Evolutionary conservation across 2,329 filamentous ascomycete genomes (phyloP), one percentile per base, ranked within the genome.

Genomic region (Cladophialophora bantiana): DNA sequence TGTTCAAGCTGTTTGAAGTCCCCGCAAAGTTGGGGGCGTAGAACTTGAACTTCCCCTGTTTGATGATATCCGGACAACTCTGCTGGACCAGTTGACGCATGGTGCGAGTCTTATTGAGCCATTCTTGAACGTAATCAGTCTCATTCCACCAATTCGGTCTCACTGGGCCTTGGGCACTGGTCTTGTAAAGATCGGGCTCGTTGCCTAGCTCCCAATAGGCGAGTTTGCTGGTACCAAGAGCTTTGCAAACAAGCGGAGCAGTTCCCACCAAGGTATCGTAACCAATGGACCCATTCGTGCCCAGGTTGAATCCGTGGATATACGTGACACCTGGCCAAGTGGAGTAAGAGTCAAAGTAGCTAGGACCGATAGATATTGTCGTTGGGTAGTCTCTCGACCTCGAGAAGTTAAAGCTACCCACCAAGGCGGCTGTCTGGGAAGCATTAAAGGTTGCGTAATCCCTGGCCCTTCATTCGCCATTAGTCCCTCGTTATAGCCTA

Each of bases 181-280:
- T 83, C 18, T 83, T 82, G 75, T 79, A 89, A 7, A 89, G 76
- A 74, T 90, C 87, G 0, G 86, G 86, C 74, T 89, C 87, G 71
- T 90, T 90, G 45, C 88, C 88, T 70, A 89, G 85, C 73, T 88
- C 86, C 85, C 85, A 90, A 68, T 79, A 78, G 32, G 85, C 81
- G 5, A 89, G 76, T 61, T 81, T 85, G 5, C 81, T 83, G 7
- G 38, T 60, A 10, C 76, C 77, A 0, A 90, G 76, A 3, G 86
- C 84, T 70, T 84, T 83, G 76, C 88, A 90, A 1, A 82, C 86
- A 48, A 87, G 75, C 0, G 85, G 81, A 0, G 86, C 85, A 0
- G 86, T 88, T 7, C 83, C 81, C 2, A 85, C 71, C 1, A 89
- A 79, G 0, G 83, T 84, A 38, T 83, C 76, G 77, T 83, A 83